Percentiles rank a stretch among this genome's conserved stretches.
Evolutionary conservation across 2,329 filamentous ascomycete genomes (phyloP).

Genomic region (Alternaria dauci): DNA sequence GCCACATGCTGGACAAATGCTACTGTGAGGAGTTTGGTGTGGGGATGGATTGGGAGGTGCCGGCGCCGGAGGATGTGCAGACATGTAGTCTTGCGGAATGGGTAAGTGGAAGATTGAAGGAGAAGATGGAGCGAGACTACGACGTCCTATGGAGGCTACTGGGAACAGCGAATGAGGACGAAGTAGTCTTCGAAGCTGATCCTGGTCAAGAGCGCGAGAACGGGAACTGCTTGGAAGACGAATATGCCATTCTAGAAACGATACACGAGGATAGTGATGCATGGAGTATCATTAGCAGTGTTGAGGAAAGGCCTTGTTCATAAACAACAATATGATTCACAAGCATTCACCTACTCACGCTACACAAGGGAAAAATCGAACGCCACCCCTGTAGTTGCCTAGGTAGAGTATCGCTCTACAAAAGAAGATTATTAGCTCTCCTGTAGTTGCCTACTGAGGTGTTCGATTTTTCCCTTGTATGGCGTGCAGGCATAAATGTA

Average conservation of each 20-base stretch:
- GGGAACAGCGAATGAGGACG: neutral
- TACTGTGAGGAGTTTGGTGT: constrained; percentile 12
- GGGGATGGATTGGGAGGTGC: neutral
- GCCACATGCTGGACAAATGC: constrained; percentile 2
- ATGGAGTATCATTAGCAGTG: constrained; percentile 14
- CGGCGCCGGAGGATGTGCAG: constrained; percentile 13
- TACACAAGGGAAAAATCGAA: too few species aligned
- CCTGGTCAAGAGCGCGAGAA: neutral
- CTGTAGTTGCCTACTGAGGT: too few species aligned
- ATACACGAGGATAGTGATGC: neutral
- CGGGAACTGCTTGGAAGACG: neutral
- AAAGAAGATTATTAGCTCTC: too few species aligned
- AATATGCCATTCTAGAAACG: constrained; percentile 2
- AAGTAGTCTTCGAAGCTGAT: neutral
- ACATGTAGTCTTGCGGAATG: constrained; percentile 17
- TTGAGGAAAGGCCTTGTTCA: neutral
- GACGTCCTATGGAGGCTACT: neutral
- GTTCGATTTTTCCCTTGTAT: too few species aligned
- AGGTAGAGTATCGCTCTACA: too few species aligned
- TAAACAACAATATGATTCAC: neutral
- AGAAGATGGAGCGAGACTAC: neutral
- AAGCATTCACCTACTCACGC: too few species aligned
- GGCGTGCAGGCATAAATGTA: too few species aligned
- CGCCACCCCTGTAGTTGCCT: too few species aligned
- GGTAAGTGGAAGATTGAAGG: constrained; percentile 5